These are phyloP conservation scores for Centrapalus pauciflorus DNA, from an alignment of 129 eudicot species.

Conservation along the genomic window DNA sequence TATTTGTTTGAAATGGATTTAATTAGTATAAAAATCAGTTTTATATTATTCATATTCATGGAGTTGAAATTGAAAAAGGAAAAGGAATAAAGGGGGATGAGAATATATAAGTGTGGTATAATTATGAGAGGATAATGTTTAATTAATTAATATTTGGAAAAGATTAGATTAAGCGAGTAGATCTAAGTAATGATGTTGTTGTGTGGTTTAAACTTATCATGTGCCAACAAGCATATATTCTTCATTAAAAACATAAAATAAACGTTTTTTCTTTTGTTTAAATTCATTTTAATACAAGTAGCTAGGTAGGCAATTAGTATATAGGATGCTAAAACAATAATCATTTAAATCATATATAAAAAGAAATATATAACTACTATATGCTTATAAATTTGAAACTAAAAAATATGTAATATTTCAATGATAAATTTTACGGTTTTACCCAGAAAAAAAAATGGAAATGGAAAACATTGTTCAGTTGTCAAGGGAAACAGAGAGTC, in stretches of 20 bases:
- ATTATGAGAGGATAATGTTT: slow-evolving; percentile 27
- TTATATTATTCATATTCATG: background rate
- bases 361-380: too few relatives aligned
- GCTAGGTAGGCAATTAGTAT: too few relatives aligned
- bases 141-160: slow-evolving; percentile 17
- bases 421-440: background rate
- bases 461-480: background rate
- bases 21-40: background rate
- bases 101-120: slow-evolving; percentile 26
- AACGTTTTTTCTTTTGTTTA: too few relatives aligned
- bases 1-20: background rate
- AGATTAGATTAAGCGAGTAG: slow-evolving; percentile 25
- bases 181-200: slow-evolving; percentile 33
- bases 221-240: slow-evolving; percentile 33
- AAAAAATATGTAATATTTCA: background rate
- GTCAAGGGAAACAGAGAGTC: slow-evolving; percentile 22
- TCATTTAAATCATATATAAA: background rate
- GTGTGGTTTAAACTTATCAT: slow-evolving; percentile 34
- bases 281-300: too few relatives aligned
- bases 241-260: slow-evolving; percentile 3
- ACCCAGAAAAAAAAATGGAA: background rate
- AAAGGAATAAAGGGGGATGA: slow-evolving; percentile 21
- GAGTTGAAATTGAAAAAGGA: slow-evolving; percentile 9
- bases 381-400: background rate
- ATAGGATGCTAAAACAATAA: background rate